Evolutionary conservation across 2,329 filamentous ascomycete species (phyloP).

Genomic region (Ascochyta pisi): DNA sequence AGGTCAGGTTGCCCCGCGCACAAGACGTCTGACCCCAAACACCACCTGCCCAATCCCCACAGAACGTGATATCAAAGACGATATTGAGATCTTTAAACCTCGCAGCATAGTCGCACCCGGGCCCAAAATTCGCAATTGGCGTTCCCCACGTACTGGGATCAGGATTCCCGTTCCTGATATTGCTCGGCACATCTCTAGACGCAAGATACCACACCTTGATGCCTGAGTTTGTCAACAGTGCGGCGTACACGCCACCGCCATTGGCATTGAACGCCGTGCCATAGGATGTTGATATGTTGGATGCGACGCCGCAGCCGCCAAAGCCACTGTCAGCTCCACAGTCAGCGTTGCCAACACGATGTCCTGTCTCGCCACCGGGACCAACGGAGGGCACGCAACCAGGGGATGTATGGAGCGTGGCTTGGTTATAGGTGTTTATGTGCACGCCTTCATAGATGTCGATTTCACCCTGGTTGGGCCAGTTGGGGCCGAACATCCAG

Average conservation of each 20-base stretch:
- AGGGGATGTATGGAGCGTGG: conserved; percentile 48
- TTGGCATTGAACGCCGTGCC: conserved; percentile 50
- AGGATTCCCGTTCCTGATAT: conserved; percentile 51
- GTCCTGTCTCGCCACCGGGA: conserved; percentile 41
- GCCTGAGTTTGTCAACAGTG: conserved; percentile 50
- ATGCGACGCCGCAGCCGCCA: conserved; percentile 43
- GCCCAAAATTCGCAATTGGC: conserved; percentile 47
- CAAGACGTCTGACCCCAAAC: conserved; percentile 50
- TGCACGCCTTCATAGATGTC: conserved; percentile 49
- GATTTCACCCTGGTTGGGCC: conserved; percentile 50
- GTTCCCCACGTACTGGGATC: conserved; percentile 53
- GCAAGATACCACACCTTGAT: conserved; percentile 59
- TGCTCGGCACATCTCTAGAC: conserved; percentile 48
- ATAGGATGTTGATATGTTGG: conserved; percentile 39
- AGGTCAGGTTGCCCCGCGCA: conserved; percentile 41
- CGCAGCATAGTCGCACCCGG: conserved; percentile 46
- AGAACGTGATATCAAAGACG: conserved; percentile 61
- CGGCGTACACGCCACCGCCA: conserved; percentile 54
- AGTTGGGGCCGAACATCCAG: conserved; percentile 50
- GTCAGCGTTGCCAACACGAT: conserved; percentile 37
- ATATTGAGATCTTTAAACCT: conserved; percentile 49
- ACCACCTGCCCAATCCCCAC: conserved; percentile 62
- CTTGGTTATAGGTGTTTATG: conserved; percentile 44
- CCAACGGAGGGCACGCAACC: conserved; percentile 45
- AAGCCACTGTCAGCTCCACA: conserved; percentile 47